These are phyloP conservation scores for Rhinocladiella mackenziei DNA, from an alignment of 2,329 filamentous ascomycete genomes.

Conservation along the genomic window DNA sequence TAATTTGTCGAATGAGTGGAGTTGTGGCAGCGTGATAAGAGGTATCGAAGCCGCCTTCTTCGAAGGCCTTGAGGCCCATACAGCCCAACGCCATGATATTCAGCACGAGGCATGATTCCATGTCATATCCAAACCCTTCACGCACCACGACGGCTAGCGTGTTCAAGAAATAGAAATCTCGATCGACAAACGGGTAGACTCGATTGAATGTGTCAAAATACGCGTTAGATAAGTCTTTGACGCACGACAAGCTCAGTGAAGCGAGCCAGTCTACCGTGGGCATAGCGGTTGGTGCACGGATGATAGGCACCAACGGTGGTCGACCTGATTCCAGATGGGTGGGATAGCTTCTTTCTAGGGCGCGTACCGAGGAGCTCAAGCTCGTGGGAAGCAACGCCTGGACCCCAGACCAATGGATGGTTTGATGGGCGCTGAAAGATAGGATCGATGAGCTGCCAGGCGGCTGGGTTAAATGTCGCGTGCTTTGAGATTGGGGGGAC, in stretches of 20 bases:
- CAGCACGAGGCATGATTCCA: slow-evolving; percentile 51
- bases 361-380: slow-evolving; percentile 38
- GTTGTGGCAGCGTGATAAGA: slow-evolving; percentile 25
- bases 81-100: slow-evolving; percentile 52
- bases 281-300: slow-evolving; percentile 8
- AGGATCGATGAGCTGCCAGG: slow-evolving; percentile 3
- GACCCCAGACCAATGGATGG: slow-evolving; percentile 49
- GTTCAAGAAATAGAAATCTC: slow-evolving; percentile 49
- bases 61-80: slow-evolving; percentile 47
- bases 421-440: slow-evolving; percentile 51
- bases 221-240: slow-evolving; percentile 51
- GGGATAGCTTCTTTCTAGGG: slow-evolving; percentile 48
- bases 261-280: slow-evolving; percentile 41
- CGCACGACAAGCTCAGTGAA: slow-evolving; percentile 45
- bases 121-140: slow-evolving; percentile 39
- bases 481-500: slow-evolving; percentile 36
- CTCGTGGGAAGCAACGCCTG: slow-evolving; percentile 42
- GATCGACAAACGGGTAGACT: slow-evolving; percentile 51
- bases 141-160: slow-evolving; percentile 37
- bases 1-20: slow-evolving; percentile 36
- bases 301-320: slow-evolving; percentile 39
- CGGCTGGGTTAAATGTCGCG: slow-evolving; percentile 31
- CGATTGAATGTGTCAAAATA: slow-evolving; percentile 55
- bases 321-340: slow-evolving; percentile 48
- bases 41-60: slow-evolving; percentile 47